Evolutionary conservation across 2,329 filamentous ascomycete species (phyloP).

Genomic region (Achaetomium macrosporum): DNA sequence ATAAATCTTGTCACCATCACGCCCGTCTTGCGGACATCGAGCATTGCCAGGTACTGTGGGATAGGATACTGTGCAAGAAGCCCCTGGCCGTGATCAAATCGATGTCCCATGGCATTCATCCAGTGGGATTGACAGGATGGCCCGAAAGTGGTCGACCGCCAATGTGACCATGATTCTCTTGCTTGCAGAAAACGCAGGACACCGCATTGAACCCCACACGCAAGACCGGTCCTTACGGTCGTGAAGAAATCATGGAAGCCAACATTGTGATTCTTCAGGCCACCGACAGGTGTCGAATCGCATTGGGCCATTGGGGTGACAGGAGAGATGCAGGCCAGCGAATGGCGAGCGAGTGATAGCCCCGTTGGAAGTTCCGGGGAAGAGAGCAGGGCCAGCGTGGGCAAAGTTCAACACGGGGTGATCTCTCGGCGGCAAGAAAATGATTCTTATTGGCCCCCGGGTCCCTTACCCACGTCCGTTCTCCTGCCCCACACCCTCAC

Average conservation of each 20-base stretch:
- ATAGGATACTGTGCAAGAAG: too few species aligned
- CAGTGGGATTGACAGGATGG: not conserved
- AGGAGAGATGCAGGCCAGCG: slow-evolving; percentile 4
- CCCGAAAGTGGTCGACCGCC: slow-evolving; percentile 6
- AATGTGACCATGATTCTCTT: slow-evolving; percentile 14
- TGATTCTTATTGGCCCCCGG: slow-evolving; percentile 15
- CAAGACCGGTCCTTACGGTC: not conserved
- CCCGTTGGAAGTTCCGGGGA: slow-evolving; percentile 5
- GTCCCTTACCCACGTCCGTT: not conserved
- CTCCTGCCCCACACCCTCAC: too few species aligned
- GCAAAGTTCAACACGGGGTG: slow-evolving; percentile 2
- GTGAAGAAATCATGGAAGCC: slow-evolving; percentile 7
- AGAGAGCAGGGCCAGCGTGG: slow-evolving; percentile 6
- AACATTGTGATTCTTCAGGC: slow-evolving; percentile 9
- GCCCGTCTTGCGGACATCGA: too few species aligned
- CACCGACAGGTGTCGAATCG: slow-evolving; percentile 6
- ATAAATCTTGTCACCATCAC: too few species aligned
- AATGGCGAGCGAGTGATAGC: slow-evolving; percentile 10
- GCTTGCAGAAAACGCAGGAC: slow-evolving; percentile 2
- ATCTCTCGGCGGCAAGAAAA: slow-evolving; percentile 12
- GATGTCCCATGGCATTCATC: not conserved
- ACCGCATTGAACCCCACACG: not conserved
- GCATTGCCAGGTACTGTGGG: too few species aligned
- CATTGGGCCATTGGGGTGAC: slow-evolving; percentile 15
- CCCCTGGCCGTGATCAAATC: too few species aligned